Conservation (phyloP, 1,139 yeast species). For the Saccharomyces pastorianus region DNA sequence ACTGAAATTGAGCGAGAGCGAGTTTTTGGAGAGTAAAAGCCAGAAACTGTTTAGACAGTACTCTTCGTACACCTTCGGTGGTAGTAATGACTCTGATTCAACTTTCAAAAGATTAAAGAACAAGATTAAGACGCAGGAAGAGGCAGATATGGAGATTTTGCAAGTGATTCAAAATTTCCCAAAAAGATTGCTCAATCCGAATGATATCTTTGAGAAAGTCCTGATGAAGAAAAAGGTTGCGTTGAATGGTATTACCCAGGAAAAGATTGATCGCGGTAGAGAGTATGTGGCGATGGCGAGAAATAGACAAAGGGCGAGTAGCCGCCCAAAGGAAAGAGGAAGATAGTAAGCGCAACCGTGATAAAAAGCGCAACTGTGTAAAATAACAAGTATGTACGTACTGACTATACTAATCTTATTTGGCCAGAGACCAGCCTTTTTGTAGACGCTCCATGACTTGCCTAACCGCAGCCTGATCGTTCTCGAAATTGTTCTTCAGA, state of each 20-base stretch:
- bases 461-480: conserved; percentile 15
- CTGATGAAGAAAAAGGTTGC: conserved; percentile 65
- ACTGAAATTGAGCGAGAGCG: conserved; percentile 57
- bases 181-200: conserved; percentile 61
- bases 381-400: conserved; percentile 1
- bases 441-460: conserved; percentile 35
- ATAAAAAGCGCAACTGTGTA: conserved; percentile 2
- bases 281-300: conserved; percentile 64
- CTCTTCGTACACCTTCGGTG: conserved; percentile 11
- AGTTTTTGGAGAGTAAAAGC: conserved; percentile 6
- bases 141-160: conserved; percentile 76
- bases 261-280: conserved; percentile 68
- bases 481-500: conserved; percentile 20
- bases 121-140: conserved; percentile 15
- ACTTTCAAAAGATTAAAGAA: conserved; percentile 1
- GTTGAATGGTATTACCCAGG: conserved; percentile 69
- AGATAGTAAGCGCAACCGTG: not conserved
- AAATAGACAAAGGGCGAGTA: conserved; percentile 33
- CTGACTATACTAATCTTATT: conserved; percentile 11
- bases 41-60: not conserved
- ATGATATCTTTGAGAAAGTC: conserved; percentile 60
- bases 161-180: conserved; percentile 84
- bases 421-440: conserved; percentile 34
- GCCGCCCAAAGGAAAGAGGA: conserved; percentile 10
- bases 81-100: conserved; percentile 6